phyloP scores from a whole-genome alignment of 2,329 filamentous ascomycete species.

The Colletotrichum coccodes region DNA sequence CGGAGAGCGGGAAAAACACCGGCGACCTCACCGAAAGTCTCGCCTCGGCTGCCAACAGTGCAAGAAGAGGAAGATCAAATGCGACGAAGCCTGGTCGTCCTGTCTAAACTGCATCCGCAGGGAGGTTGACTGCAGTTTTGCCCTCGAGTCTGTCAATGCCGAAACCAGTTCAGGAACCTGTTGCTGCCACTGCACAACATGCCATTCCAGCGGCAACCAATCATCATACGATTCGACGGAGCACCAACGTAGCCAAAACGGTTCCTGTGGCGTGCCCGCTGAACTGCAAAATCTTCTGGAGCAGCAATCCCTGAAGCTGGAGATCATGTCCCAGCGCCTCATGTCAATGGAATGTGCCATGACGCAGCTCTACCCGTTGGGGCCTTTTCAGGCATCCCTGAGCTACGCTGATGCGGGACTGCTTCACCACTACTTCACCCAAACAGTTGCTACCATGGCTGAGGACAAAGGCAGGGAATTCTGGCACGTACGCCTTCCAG shows the following conservation, averaged over 20 bases:
- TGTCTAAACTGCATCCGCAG: constrained; percentile 60
- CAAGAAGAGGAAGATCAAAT: constrained; percentile 65
- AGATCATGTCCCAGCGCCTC: neutral
- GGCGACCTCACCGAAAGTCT: constrained; percentile 67
- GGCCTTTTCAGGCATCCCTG: neutral
- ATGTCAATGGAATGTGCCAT: neutral
- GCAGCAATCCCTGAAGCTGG: neutral
- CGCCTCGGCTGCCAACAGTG: constrained; percentile 62
- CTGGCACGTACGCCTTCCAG: neutral
- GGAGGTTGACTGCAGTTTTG: constrained; percentile 38
- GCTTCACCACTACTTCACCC: neutral
- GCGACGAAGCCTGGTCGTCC: constrained; percentile 59
- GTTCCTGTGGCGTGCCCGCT: neutral
- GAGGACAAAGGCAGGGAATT: neutral
- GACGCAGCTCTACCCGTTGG: neutral
- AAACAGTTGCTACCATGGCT: neutral
- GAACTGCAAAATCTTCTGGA: neutral
- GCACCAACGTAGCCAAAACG: neutral
- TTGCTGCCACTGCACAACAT: no score
- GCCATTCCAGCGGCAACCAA: no score
- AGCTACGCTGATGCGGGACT: neutral
- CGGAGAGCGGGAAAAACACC: no score
- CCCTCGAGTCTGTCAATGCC: neutral
- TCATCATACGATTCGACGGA: neutral
- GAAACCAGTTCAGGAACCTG: no score